These are phyloP conservation scores for Arthromyces matolae DNA, from an alignment of 768 basidiomycete species.

Conservation along the genomic window DNA sequence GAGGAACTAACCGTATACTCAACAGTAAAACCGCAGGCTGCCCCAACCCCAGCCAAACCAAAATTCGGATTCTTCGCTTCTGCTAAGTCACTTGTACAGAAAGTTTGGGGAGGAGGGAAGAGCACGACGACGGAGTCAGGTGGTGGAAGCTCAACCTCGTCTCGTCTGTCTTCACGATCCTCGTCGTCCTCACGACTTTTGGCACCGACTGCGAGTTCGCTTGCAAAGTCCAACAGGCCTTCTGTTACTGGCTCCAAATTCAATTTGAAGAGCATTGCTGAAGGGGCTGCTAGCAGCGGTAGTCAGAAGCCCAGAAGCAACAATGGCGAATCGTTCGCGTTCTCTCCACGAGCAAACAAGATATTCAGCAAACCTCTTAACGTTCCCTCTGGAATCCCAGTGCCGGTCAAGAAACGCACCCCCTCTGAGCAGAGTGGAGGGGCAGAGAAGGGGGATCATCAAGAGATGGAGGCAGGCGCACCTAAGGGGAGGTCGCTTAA, in stretches of 20 bases:
- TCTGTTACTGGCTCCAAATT: slow-evolving; percentile 9
- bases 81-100: slow-evolving; percentile 68
- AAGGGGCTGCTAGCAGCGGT: background rate
- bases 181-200: slow-evolving; percentile 44
- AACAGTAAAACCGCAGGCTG: slow-evolving; percentile 34
- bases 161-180: slow-evolving; percentile 19
- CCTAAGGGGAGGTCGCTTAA: slow-evolving; percentile 29
- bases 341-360: slow-evolving; percentile 26
- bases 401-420: slow-evolving; percentile 25
- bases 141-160: slow-evolving; percentile 16
- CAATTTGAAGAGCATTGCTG: slow-evolving; percentile 10
- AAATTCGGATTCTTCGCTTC: slow-evolving; percentile 70
- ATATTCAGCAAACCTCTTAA: slow-evolving; percentile 56
- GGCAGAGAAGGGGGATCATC: background rate
- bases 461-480: background rate
- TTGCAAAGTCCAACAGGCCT: slow-evolving; percentile 49
- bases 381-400: slow-evolving; percentile 35
- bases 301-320: background rate
- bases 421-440: background rate
- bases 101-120: slow-evolving; percentile 67
- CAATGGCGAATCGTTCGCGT: slow-evolving; percentile 11
- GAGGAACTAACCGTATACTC: background rate
- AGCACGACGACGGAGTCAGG: slow-evolving; percentile 14
- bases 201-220: slow-evolving; percentile 74
- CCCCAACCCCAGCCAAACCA: slow-evolving; percentile 38